These are phyloP conservation scores for Hymenoscyphus repandus DNA, from an alignment of 2,329 filamentous ascomycete species.

Conservation along the genomic window DNA sequence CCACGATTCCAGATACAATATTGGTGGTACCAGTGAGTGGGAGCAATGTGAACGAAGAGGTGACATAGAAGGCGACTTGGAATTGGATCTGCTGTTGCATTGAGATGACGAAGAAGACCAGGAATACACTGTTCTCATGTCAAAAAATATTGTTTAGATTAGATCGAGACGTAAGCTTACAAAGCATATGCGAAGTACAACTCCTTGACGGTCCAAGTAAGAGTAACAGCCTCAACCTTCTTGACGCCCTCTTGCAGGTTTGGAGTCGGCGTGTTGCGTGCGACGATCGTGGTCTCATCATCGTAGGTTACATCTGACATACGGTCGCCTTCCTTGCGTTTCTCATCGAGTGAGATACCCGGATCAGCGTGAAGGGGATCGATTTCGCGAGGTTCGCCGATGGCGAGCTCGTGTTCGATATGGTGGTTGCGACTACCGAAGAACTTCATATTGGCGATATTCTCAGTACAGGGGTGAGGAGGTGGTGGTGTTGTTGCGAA, in stretches of 20 bases:
- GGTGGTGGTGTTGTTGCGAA: too few relatives aligned
- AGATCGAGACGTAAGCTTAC: too few relatives aligned
- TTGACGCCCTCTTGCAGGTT: too few relatives aligned
- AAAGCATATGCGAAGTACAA: too few relatives aligned
- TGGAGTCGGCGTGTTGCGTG: too few relatives aligned
- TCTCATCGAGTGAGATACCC: too few relatives aligned
- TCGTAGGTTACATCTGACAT: too few relatives aligned
- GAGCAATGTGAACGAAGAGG: slow-evolving; percentile 20
- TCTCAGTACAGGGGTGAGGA: too few relatives aligned
- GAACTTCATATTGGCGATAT: neutral
- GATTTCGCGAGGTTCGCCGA: neutral
- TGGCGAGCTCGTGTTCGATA: neutral
- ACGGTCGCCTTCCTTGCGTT: too few relatives aligned
- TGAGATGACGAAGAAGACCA: slow-evolving; percentile 26
- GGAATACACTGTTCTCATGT: slow-evolving; percentile 16
- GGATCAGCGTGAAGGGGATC: neutral
- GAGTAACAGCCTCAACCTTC: too few relatives aligned
- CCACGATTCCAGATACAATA: slow-evolving; percentile 27
- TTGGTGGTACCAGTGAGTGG: slow-evolving; percentile 21
- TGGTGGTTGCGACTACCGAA: neutral
- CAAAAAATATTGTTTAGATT: neutral
- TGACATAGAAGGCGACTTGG: slow-evolving; percentile 21
- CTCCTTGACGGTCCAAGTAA: too few relatives aligned
- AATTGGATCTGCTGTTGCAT: slow-evolving; percentile 20
- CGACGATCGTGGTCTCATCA: too few relatives aligned